A percentile compares a stretch with the other conserved stretches of the same genome.
Evolutionary conservation across 768 basidiomycete species (phyloP).

Genomic region (Tremella yokohamensis): DNA sequence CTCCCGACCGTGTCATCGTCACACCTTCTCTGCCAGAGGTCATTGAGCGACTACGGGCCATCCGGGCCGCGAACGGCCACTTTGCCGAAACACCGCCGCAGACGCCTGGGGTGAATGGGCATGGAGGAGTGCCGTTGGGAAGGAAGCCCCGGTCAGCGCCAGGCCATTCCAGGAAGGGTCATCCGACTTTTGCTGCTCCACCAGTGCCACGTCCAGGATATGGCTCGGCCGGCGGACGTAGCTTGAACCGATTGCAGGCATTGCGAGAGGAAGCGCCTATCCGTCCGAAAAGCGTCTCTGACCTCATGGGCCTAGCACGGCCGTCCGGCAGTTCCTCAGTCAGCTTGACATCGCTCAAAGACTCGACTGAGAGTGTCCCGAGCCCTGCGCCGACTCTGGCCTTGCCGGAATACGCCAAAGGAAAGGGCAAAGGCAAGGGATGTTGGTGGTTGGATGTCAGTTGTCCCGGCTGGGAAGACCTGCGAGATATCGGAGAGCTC

Average conservation of each 20-base stretch:
- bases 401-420: slow-evolving; percentile 2
- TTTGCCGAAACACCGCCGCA: slow-evolving; percentile 12
- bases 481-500: slow-evolving; percentile 79
- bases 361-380: slow-evolving; percentile 7
- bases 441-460: slow-evolving; percentile 87
- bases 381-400: slow-evolving; percentile 9
- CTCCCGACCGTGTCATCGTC: slow-evolving; percentile 35
- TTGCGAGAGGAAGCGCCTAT: slow-evolving; percentile 18
- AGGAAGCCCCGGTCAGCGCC: slow-evolving; percentile 21
- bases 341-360: slow-evolving; percentile 17
- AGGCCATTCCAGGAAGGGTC: slow-evolving; percentile 19
- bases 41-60: slow-evolving; percentile 27
- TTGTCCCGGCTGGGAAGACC: slow-evolving; percentile 81
- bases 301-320: slow-evolving; percentile 39
- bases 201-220: slow-evolving; percentile 13
- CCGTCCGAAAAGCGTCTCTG: slow-evolving; percentile 44
- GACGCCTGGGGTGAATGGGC: slow-evolving; percentile 7
- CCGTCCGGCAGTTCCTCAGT: slow-evolving; percentile 16
- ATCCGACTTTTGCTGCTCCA: slow-evolving; percentile 20
- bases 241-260: slow-evolving; percentile 24
- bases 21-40: slow-evolving; percentile 39
- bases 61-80: slow-evolving; percentile 29
- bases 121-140: slow-evolving; percentile 7
- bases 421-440: slow-evolving; percentile 26
- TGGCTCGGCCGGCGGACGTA: neutral